Conservation (phyloP, 1,139 yeast species). For the Candida sp. region DNA sequence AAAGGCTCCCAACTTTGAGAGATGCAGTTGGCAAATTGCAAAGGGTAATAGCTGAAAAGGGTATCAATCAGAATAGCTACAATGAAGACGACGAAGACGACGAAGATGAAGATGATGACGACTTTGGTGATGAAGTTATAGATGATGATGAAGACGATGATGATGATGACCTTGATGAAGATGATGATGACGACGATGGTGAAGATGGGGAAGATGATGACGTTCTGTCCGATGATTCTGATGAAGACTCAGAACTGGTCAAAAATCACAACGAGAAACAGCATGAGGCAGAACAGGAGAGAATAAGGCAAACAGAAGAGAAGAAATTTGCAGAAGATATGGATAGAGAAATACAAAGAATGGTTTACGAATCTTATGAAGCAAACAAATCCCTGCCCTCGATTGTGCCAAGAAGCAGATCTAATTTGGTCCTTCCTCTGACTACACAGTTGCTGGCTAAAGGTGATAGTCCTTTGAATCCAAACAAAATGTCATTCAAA, state of each 20-base stretch:
- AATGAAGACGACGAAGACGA: constrained; percentile 15
- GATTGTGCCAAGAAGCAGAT: constrained; percentile 4
- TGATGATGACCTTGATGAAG: constrained; percentile 9
- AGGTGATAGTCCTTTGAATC: constrained; percentile 1
- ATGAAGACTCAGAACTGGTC: constrained; percentile 7
- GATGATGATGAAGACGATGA: constrained; percentile 12
- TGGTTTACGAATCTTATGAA: constrained; percentile 49
- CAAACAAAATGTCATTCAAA: constrained; percentile 39
- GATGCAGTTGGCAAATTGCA: constrained; percentile 42
- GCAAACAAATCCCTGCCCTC: constrained; percentile 8
- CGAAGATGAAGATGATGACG: constrained; percentile 16
- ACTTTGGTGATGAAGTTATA: constrained; percentile 14
- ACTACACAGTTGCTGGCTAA: constrained; percentile 10
- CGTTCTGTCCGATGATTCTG: constrained; percentile 7
- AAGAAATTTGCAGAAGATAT: constrained; percentile 46
- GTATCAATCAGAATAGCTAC: constrained; percentile 13
- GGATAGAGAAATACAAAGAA: constrained; percentile 50
- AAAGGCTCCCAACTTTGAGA: constrained; percentile 33
- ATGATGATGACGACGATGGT: constrained; percentile 8
- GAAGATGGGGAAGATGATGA: constrained; percentile 10
- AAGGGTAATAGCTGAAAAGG: constrained; percentile 17
- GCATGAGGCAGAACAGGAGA: constrained; percentile 8
- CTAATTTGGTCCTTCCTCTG: constrained; percentile 18
- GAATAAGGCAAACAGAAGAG: constrained; percentile 32
- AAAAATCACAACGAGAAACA: constrained; percentile 9